Evolutionary conservation across 805 yeast genomes (phyloP), one percentile per base, ranked within the genome.

Genomic region (Saturnispora halmiae): DNA sequence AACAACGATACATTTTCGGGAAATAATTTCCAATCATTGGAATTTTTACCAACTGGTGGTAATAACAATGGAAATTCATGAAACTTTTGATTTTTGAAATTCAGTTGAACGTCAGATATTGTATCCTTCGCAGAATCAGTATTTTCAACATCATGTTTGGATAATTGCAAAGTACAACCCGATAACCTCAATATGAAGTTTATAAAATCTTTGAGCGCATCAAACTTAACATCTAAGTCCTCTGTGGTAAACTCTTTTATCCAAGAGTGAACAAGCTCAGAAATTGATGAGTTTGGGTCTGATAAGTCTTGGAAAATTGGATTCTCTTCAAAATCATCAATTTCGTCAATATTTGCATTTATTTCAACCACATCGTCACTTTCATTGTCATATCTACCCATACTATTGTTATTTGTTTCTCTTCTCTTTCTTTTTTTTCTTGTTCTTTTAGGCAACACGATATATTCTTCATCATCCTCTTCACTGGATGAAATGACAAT

Each of bases 151-250:
- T 87, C 96, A 56, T 88, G 94, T 21, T 75, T 73, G 44, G 78
- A 79, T 8, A 84, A 72, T 20, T 72, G 73, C 2, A 76, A 66
- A 16, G 75, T 67, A 37, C 87, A 79, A 0, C 95, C 95, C 54
- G 84, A 76, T 36, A 78, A 65, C 44, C 87, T 66, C 31, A 88
- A 61, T 1, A 84, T 50, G 37, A 86, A 66, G 56, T 88, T 87
- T 32, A 87, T 61, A 38, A 87, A 59, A 28, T 73, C 74, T 33
- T 76, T 72, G 38, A 83, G 59, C 2, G 87, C 78, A 11, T 54
- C 55, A 41, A 66, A 64, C 36, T 66, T 58, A 42, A 65, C 63
- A 10, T 55, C 59, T 34, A 59, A 60, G 9, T 55, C 60, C 33
- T 58, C 62, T 5, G 41, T 26, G 7, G 42, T 44, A 48, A 74